Conservation (phyloP, 1,284 basidiomycete genomes). For the Malassezia arunalokei region DNA sequence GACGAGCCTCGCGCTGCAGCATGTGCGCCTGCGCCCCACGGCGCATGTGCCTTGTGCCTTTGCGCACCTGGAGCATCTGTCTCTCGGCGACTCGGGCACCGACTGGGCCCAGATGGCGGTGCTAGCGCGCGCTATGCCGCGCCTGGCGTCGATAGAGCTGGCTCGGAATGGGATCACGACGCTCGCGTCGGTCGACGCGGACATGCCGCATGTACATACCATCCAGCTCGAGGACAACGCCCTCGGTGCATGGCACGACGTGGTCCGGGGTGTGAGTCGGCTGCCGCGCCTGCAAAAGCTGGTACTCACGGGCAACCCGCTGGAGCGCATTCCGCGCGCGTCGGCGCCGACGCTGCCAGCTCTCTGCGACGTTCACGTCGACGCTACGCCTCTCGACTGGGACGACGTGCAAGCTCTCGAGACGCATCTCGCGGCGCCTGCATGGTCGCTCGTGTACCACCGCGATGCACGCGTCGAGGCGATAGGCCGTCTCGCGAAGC, state of each 20-base stretch:
- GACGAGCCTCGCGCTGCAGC: constrained; percentile 66
- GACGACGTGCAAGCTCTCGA: constrained; percentile 59
- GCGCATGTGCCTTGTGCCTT: constrained; percentile 1
- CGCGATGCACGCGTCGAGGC: constrained; percentile 53
- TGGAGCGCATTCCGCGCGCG: constrained; percentile 50
- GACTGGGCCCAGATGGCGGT: constrained; percentile 47
- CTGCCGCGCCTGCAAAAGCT: constrained; percentile 57
- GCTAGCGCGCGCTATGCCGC: constrained; percentile 52
- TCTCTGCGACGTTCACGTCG: constrained; percentile 57
- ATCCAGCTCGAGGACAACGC: constrained; percentile 68
- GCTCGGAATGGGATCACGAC: constrained; percentile 59
- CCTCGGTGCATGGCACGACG: constrained; percentile 55
- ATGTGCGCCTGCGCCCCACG: constrained; percentile 17
- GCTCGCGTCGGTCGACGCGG: neutral
- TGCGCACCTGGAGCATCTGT: constrained; percentile 3
- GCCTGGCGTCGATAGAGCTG: constrained; percentile 58
- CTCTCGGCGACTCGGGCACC: constrained; percentile 26
- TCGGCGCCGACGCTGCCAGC: constrained; percentile 25
- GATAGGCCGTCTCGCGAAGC: constrained; percentile 60
- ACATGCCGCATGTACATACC: constrained; percentile 15
- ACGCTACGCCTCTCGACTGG: constrained; percentile 60
- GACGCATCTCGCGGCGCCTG: constrained; percentile 53
- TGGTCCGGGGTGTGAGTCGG: constrained; percentile 50
- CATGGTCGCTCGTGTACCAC: neutral
- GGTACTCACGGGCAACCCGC: constrained; percentile 58